phyloP scores from a whole-genome alignment of 2,329 filamentous ascomycete species.

The Sclerotinia subarctica region DNA sequence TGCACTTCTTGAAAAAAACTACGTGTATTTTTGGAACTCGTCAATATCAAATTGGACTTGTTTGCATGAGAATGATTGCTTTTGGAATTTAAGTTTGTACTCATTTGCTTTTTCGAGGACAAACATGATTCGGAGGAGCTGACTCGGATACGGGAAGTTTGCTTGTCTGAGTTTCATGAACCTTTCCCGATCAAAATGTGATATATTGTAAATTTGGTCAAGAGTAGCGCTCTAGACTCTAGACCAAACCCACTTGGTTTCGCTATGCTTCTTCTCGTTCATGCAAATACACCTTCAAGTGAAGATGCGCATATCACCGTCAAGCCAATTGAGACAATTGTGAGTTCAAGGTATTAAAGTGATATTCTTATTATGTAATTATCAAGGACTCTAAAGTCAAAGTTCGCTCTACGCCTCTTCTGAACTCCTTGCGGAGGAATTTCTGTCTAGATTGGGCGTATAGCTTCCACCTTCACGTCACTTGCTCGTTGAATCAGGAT shows the following conservation, averaged over 20 bases:
- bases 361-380: background rate
- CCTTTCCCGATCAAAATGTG: slow-evolving; percentile 6
- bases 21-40: background rate
- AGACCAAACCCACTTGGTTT: background rate
- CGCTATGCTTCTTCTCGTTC: background rate
- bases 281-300: background rate
- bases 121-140: slow-evolving; percentile 10
- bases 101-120: slow-evolving; percentile 14
- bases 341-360: slow-evolving; percentile 8
- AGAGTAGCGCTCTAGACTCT: background rate
- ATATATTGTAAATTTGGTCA: slow-evolving; percentile 2
- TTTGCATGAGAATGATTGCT: slow-evolving; percentile 8
- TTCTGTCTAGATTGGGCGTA: slow-evolving; percentile 17
- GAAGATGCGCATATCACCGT: background rate
- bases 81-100: slow-evolving; percentile 3
- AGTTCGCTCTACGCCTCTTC: background rate
- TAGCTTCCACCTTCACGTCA: slow-evolving; percentile 8
- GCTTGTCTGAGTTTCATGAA: slow-evolving; percentile 14
- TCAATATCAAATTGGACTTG: background rate
- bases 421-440: slow-evolving; percentile 11
- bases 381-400: slow-evolving; percentile 1
- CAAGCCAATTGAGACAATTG: background rate
- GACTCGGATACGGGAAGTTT: slow-evolving; percentile 11
- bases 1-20: background rate
- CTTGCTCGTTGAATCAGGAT: slow-evolving; percentile 11